Evolutionary conservation across 441 rosid genomes (phyloP), one percentile per base, ranked within the genome.

Genomic region (Populus hybrid): DNA sequence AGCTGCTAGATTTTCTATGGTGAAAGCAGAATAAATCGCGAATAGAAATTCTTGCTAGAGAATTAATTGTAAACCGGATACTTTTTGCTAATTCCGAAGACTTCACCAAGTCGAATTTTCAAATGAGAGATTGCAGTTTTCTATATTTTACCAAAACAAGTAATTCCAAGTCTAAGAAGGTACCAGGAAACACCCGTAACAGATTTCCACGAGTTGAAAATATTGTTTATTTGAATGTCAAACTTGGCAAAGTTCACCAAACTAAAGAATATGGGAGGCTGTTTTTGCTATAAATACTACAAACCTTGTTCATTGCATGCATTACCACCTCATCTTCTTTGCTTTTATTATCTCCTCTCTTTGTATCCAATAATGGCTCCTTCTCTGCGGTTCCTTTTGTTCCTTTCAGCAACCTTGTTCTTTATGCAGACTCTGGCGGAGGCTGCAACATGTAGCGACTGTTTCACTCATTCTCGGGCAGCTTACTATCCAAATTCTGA

Each of bases 401-500:
- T 85, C 72, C 69, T 84, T 75, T 64, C 77, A 3, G 71, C 81
- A 67, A 67, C 84, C 70, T 46, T 91, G 69, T 24, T 85, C 69
- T 65, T 79, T n/a, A 10, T 79, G 61, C 86, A 82, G 67, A 73
- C 73, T 73, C 75, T 73, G 11, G 82, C 84, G 46, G 80, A 83
- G 80, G 88, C 91, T 72, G 82, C 87, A 71, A 82, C 86, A 7
- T 88, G 93, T 66, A 78, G 72, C 34, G 84, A 87, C 76, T 90
- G 90, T 81, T 90, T 87, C 75, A 61, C 18, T 78, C 80, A 71
- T 21, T 91, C 94, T 34, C 90, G 84, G 26, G 94, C 94, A 42
- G 81, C 91, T 50, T 79, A 87, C 79, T 86, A 89, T 70, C 88
- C 91, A 3, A 85, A 88, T 84, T 89, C 94, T 20, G 82, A 75